phyloP scores from a whole-genome alignment of 1,139 yeast genomes.

The Blastobotrys buckinghamii region DNA sequence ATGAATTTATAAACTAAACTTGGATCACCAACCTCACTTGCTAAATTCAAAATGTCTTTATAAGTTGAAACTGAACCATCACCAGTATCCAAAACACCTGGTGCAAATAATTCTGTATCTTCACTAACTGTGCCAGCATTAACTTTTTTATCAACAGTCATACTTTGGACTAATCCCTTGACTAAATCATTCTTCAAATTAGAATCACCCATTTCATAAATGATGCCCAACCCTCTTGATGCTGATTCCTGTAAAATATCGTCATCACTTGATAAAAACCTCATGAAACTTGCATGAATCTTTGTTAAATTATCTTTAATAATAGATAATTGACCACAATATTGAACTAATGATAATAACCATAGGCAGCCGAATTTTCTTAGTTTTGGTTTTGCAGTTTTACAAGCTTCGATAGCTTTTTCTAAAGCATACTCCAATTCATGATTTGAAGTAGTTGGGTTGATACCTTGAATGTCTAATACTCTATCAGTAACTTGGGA shows the following conservation, averaged over 20 bases:
- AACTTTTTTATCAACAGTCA: constrained; percentile 58
- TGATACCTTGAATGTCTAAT: constrained; percentile 41
- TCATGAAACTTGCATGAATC: constrained; percentile 68
- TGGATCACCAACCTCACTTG: constrained; percentile 94
- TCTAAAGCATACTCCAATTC: constrained; percentile 37
- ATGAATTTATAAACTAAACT: constrained; percentile 88
- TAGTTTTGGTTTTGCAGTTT: constrained; percentile 63
- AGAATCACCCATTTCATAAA: constrained; percentile 70
- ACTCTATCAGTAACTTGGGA: constrained; percentile 50
- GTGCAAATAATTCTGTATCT: constrained; percentile 82
- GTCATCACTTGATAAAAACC: constrained; percentile 69
- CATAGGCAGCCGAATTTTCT: constrained; percentile 80
- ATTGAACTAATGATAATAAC: constrained; percentile 75
- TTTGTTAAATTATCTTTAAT: constrained; percentile 44
- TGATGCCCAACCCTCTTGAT: constrained; percentile 75
- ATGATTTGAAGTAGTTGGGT: constrained; percentile 6
- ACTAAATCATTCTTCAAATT: constrained; percentile 69
- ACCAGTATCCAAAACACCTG: constrained; percentile 70
- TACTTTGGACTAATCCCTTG: constrained; percentile 67
- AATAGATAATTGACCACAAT: constrained; percentile 48
- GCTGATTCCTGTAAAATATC: constrained; percentile 89
- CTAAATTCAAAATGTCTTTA: constrained; percentile 68
- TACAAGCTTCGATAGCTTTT: constrained; percentile 47
- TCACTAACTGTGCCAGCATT: constrained; percentile 66
- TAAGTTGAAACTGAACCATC: constrained; percentile 88